Percentiles rank a stretch among this genome's conserved stretches.
phyloP scores from a whole-genome alignment of 23 red algal species.

The Gracilariopsis chorda region DNA sequence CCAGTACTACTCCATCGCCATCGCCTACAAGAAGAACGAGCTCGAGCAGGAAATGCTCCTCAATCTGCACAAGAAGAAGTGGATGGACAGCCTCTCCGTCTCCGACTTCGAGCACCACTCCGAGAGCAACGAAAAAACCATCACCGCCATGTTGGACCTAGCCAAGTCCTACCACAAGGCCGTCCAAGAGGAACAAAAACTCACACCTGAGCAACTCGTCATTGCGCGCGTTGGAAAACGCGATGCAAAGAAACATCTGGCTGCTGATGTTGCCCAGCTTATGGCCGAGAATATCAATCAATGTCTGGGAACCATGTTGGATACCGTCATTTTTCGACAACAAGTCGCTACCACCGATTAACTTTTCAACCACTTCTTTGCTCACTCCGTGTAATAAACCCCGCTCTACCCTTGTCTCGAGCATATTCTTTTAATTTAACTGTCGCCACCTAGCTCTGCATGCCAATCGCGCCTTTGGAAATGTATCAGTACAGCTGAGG shows the following conservation, averaged over 20 bases:
- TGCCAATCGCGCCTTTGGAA: no score
- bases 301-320: slow-evolving; percentile 84
- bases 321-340: slow-evolving; percentile 90
- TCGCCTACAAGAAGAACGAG: slow-evolving; percentile 97
- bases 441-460: no score
- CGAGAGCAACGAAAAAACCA: slow-evolving; percentile 55
- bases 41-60: slow-evolving; percentile 97
- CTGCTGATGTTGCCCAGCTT: slow-evolving; percentile 65
- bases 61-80: slow-evolving; percentile 98
- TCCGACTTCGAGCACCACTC: slow-evolving; percentile 75
- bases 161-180: slow-evolving; percentile 84
- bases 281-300: slow-evolving; percentile 92
- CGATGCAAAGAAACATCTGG: slow-evolving; percentile 92
- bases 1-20: slow-evolving; percentile 97
- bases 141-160: slow-evolving; percentile 86
- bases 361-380: no score
- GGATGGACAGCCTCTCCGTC: slow-evolving; percentile 80
- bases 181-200: slow-evolving; percentile 89
- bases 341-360: slow-evolving; percentile 54
- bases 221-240: slow-evolving; percentile 96
- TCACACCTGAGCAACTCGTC: slow-evolving; percentile 86
- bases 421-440: no score
- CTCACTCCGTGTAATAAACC: no score
- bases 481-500: no score
- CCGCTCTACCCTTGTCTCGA: no score